Base-by-base conservation (phyloP, 768 basidiomycete species). In the Collybia sordida region DNA sequence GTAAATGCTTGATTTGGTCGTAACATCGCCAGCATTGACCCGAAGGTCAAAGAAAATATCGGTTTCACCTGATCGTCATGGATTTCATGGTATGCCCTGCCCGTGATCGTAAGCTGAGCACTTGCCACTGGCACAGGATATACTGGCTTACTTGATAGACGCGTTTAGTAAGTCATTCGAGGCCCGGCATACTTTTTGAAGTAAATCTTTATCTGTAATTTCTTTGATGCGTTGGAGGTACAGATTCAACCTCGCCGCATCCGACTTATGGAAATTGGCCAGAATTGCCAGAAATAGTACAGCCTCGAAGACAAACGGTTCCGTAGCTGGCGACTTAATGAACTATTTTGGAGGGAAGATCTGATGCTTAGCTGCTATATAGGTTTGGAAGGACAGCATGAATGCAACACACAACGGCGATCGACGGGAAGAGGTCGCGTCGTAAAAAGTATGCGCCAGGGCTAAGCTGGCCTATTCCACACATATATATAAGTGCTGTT, bases 381-480 rank as follows among this genome's bases (percentile, higher is more conserved):
- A 12, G 31, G 14, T 3, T 6, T 22, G 28, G 23, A 28, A 14
- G 22, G 18, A 18, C 12, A 24, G 36, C 24, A 19, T 45, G n/a
- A 21, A 23, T 18, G 35, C 8, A 6, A 70, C 78, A 39, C 46
- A 80, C 85, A 17, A 70, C 66, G 17, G 69, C 64, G 21, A 86
- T 72, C 1, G 78, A 70, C 3, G 83, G 77, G 58, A 81, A 86
- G 17, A 87, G 67, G 60, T 88, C 81, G 36, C 70, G 69, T 9
- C 83, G 78, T 12, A 88, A 72, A 41, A 88, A 81, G 58, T 87
- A 88, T 6, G 86, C 87, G 8, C 85, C 86, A 0, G 84, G 82
- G 56, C 86, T 89, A 14, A 85, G 72, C 55, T 88, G 76, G 9
- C 72, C 77, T 44, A 85, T 71, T 8, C 81, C 75, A 47, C 83